Base-by-base conservation (phyloP, 345 rosid genomes). In the Combretum micranthum region DNA sequence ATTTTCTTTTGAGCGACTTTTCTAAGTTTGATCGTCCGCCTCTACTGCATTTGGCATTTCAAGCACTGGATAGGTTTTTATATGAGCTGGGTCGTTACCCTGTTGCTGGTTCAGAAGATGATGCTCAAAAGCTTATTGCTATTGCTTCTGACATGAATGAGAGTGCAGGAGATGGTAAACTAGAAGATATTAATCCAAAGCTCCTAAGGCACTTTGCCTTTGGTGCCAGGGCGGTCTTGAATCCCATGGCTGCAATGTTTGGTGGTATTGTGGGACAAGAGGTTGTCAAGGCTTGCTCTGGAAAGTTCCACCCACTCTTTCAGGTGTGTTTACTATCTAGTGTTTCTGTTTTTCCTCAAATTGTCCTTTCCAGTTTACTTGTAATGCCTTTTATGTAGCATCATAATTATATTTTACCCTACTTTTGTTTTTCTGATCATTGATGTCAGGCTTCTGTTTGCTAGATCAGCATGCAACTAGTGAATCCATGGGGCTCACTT, bases 221-320 rank as follows among this genome's bases (percentile, higher is more conserved):
- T 62, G 99, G 99, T 69, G 84, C 99, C 53, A 82, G 83, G 82
- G 99, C 99, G 53, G 92, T 93, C 47, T 68, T 93, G 45, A 93
- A 93, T 77, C 99, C 99, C 44, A 93, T 93, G 97, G 99, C 97
- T 66, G 99, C 99, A 48, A 89, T 93, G 96, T 93, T 93, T 72
- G 99, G 99, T 53, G 99, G 99, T 47, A 76, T 93, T 61, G 97
- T 93, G 54, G 99, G 97, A 51, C 99, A 93, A 72, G 99, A 93
- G 64, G 88, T 90, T 83, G 88, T 93, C 44, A 93, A 93, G 74
- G 99, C 99, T 51, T 93, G 99, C 77, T 87, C 99, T 61, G 96
- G 95, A 59, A 93, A 93, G 73, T 93, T 93, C 50, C 99, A 93
- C 73, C 99, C 99, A 19, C 88, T 93, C 49, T 83, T 72, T 66